Base-by-base conservation (phyloP, 306 rosid genomes). In the Potentilla sterilis region DNA sequence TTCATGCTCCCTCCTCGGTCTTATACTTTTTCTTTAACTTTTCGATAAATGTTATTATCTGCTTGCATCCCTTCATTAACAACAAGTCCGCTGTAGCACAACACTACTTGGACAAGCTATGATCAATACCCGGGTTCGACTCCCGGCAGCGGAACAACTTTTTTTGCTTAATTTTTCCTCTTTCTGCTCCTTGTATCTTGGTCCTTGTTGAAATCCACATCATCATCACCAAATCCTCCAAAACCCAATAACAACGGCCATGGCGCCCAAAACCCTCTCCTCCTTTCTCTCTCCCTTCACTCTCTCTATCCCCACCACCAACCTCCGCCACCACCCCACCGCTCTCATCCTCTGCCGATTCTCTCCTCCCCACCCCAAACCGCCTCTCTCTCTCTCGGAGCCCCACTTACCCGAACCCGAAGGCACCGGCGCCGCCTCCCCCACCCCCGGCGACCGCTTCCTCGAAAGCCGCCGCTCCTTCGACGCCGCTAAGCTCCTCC, bases 391-490 rank as follows among this genome's bases (percentile, higher is more conserved):
- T 37, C 38, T 37, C 78, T 42, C 86, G 16, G 78, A 80, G 28
- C 7, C 77, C 37, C 78, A 72, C 18, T 70, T 9, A 6, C 67
- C 75, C 35, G 80, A 79, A 68, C 76, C 85, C 3, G 90, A 82
- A 9, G 98, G 98, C 24, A 80, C 82, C 49, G 96, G 96, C 24
- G 87, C 97, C 0, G 96, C 97, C 18, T 86, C 95, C 34, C 91
- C 95, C 14, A 87, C 98, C 34, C 96, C 89, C 0, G 97, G 97
- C 2, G 97, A 94, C 76, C 86, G 82, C 68, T 89, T 90, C 68
- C 88, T 91, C 61, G 89, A 94, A 49, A 89, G 72, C 34, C 92
- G 87, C 19, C 86, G 83, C 3, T 83, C 91, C 21, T 21, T 83
- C 14, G 98, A 91, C 46, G 87, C 89, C 15, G 83, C 89, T 2